Base-by-base conservation (phyloP, 164 flowering plant species). In the Macadamia integrifolia region DNA sequence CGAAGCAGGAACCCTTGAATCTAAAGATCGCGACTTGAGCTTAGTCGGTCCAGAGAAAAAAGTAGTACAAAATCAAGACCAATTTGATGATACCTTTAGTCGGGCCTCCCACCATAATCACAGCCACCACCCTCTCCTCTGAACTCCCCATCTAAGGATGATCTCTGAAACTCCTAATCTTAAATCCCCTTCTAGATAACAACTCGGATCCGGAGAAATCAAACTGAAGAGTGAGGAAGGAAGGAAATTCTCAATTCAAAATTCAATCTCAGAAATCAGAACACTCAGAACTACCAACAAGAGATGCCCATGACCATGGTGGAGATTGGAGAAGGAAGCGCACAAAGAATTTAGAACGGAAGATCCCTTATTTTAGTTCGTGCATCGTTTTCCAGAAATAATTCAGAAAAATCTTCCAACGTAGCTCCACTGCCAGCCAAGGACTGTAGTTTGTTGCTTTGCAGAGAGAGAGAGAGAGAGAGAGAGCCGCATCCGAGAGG, bases 71-170 rank as follows among this genome's bases (percentile, higher is more conserved):
- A 49, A 68, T 6, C 17, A 17, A 17, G 18, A 44, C 2, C 9
- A 65, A 67, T 1, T 9, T 6, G 40, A 35, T 46, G 60, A 30
- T 71, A 90, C 98, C 98, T 88, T 91, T 93, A 58, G 98, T 91
- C 13, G 98, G 97, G 3, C 96, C 96, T 15, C 96, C 96, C 14
- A 91, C 96, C 97, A 93, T 87, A 80, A 89, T 91, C 76, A 93
- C 96, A 67, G 97, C 98, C 35, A 91, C 97, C 23, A 88, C 92
- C 57, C 76, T 87, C 80, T 91, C 97, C 53, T 85, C 91, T 10
- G 89, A 72, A 61, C 80, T 80, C 62, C 81, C 87, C 92, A 89
- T 88, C 58, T 53, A 17, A 4, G 72, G 64, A 64, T 67, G 64
- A 64, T 58, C 76, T 9, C 57, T 53, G 15, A 14, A 14, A 14